Base-by-base conservation (phyloP, 257 asterid species). In the Solanum verrucosum region DNA sequence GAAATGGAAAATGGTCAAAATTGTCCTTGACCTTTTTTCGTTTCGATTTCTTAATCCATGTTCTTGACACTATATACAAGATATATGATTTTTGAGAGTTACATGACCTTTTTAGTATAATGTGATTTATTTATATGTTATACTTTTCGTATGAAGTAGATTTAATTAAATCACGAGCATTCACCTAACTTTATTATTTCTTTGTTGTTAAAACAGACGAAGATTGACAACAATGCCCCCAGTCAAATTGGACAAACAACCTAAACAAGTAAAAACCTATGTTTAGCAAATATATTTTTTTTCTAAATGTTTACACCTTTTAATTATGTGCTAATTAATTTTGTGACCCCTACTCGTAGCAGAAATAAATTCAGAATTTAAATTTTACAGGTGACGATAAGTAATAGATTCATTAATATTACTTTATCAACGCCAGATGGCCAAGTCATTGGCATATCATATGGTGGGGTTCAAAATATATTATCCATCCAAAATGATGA, bases 351-450 rank as follows among this genome's bases (percentile, higher is more conserved):
- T 68, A 68, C 5, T 13, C 10, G 0, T 5, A 71, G 0, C 0
- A 71, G 11, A 71, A 0, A 31, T 71, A 16, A 65, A 31, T 71
- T 71, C 7, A 31, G 0, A 71, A 31, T 31, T 31, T 29, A 31
- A 71, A 37, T 75, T 75, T 38, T 46, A 31, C 90, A 91, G 96
- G 92, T 92, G 35, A 90, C 87, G 21, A 37, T 94, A 90, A 90
- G 44, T 60, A 94, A 94, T 65, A 93, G 92, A 46, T 86, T 94
- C 3, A 90, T 90, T 15, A 93, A 85, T 31, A 75, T 93, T 25
- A 90, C 91, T 6, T 78, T 94, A 70, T 87, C 93, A 0, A 84
- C 42, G 74, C 97, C 97, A 40, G 90, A 46, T 52, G 98, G 96
- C 15, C 73, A 59, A 5, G 88, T 94, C 25, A 60, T 87, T 0